phyloP scores from a whole-genome alignment of 108 stramenopile genomes.

The Nannochloropsis granulata region DNA sequence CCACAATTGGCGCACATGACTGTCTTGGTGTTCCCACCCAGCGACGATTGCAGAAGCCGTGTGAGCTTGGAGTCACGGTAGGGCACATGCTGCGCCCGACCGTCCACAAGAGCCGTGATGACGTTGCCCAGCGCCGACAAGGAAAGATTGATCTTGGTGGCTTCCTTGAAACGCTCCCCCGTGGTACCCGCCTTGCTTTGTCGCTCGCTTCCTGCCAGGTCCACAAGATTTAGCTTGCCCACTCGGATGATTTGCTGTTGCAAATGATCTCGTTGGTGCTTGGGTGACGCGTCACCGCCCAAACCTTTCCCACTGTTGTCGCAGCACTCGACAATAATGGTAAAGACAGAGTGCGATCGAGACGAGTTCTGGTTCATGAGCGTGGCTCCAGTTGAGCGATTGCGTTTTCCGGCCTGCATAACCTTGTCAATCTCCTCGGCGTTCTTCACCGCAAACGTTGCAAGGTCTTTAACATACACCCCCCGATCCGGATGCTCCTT shows the following conservation, averaged over 20 bases:
- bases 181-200: constrained; percentile 90
- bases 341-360: constrained; percentile 74
- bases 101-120: constrained; percentile 84
- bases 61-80: constrained; percentile 98
- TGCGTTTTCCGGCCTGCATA: constrained; percentile 67
- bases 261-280: constrained; percentile 17
- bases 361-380: constrained; percentile 75
- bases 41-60: constrained; percentile 86
- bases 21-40: constrained; percentile 83
- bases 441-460: constrained; percentile 52
- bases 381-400: constrained; percentile 66
- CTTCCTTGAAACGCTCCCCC: constrained; percentile 75
- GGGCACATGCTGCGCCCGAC: constrained; percentile 81
- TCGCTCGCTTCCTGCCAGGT: constrained; percentile 86
- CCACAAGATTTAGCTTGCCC: constrained; percentile 92
- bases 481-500: constrained; percentile 63
- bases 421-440: constrained; percentile 58
- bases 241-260: constrained; percentile 46
- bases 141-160: constrained; percentile 64
- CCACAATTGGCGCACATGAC: constrained; percentile 89
- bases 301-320: constrained; percentile 35
- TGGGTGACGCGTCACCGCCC: neutral
- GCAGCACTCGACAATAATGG: constrained; percentile 59
- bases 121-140: constrained; percentile 56
- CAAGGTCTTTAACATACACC: constrained; percentile 65